Evolutionary conservation across 176 grass and related monocot genomes (phyloP).

Genomic region (Echinochloa phyllopogon): DNA sequence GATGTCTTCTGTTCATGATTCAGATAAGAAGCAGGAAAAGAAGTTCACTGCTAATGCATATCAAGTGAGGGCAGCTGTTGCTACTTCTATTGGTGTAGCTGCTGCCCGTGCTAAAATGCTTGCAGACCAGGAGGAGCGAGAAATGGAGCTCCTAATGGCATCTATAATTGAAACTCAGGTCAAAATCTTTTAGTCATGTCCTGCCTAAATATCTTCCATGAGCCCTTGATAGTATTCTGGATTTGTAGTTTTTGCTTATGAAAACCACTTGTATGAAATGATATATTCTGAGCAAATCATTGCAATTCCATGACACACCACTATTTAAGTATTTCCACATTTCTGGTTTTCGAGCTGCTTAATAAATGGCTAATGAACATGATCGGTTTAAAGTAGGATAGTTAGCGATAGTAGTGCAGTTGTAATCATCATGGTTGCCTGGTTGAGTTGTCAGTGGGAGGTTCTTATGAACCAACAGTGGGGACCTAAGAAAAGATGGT

Average conservation of each 20-base stretch:
- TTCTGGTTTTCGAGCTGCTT: not conserved
- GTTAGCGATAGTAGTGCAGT: not conserved
- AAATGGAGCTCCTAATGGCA: conserved; percentile 94
- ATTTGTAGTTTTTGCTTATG: conserved; percentile 4
- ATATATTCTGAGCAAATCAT: not conserved
- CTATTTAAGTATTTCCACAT: not conserved
- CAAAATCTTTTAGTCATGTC: not conserved
- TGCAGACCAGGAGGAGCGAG: conserved; percentile 87
- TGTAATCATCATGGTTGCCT: not conserved
- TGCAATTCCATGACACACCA: not conserved
- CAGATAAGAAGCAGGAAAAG: conserved; percentile 48
- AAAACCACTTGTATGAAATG: not conserved
- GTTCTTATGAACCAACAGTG: not conserved
- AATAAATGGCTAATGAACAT: not conserved
- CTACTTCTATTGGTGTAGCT: conserved; percentile 79
- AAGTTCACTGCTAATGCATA: conserved; percentile 61
- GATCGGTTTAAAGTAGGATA: not conserved
- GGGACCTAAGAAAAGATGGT: not conserved
- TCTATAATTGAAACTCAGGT: conserved; percentile 99
- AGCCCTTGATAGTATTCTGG: not conserved
- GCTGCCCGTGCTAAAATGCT: conserved; percentile 92
- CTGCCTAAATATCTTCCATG: conserved; percentile 7
- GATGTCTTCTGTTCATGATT: conserved; percentile 18
- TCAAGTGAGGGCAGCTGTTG: conserved; percentile 80
- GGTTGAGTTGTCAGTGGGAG: not conserved